Evolutionary conservation across 2,329 filamentous ascomycete genomes (phyloP).

Genomic region (Scedosporium aurantiacum): DNA sequence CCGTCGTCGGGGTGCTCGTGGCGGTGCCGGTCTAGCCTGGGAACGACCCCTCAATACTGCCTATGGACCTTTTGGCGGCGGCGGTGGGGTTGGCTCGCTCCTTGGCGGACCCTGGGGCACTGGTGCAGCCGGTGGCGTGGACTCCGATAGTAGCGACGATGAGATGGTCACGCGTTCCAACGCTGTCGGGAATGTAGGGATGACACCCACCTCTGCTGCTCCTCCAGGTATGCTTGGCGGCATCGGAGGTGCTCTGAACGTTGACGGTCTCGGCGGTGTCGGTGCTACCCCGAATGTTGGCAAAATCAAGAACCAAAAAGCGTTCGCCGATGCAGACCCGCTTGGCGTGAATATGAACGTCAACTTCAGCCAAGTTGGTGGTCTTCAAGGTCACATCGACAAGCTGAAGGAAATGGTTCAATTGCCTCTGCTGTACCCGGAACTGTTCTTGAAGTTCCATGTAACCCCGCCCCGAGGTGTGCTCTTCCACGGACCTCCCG

Average conservation of each 20-base stretch:
- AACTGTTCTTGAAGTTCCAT: constrained; percentile 83
- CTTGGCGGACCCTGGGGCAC: constrained; percentile 65
- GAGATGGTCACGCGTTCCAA: constrained; percentile 59
- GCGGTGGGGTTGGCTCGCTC: constrained; percentile 59
- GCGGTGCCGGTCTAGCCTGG: constrained; percentile 48
- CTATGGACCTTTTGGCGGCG: constrained; percentile 85
- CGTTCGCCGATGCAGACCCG: constrained; percentile 85
- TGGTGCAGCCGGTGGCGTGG: constrained; percentile 64
- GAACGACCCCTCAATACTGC: constrained; percentile 81
- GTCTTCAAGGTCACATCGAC: constrained; percentile 85
- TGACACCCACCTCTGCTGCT: constrained; percentile 44
- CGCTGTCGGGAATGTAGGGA: constrained; percentile 47
- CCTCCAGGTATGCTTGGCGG: constrained; percentile 33
- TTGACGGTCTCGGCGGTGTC: constrained; percentile 26
- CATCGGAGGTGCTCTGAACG: constrained; percentile 24
- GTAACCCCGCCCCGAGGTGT: constrained; percentile 92
- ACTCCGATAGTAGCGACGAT: constrained; percentile 96
- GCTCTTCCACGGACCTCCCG: constrained; percentile 90
- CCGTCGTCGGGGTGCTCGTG: constrained; percentile 54
- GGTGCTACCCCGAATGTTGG: constrained; percentile 67
- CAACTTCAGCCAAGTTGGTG: constrained; percentile 89
- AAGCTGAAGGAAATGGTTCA: constrained; percentile 98
- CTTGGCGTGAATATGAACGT: constrained; percentile 87
- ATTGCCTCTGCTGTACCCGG: constrained; percentile 84
- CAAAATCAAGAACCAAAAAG: constrained; percentile 86